These are phyloP conservation scores for Prunus salicina DNA, from an alignment of 306 rosid species.

Conservation along the genomic window DNA sequence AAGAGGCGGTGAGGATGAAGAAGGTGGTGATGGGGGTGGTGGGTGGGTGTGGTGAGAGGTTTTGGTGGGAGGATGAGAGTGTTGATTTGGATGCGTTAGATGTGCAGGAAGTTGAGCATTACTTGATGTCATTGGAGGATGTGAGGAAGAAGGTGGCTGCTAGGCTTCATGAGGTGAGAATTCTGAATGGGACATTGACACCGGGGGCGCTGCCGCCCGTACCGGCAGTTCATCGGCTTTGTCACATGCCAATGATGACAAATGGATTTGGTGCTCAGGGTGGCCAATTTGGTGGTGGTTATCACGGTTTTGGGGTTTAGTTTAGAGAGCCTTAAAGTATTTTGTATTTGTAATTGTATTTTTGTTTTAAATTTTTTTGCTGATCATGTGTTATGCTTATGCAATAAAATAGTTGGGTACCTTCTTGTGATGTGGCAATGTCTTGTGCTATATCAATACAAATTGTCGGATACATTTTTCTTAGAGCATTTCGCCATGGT, in stretches of 20 bases:
- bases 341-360: neutral
- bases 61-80: constrained; percentile 13
- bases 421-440: neutral
- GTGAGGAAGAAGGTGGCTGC: constrained; percentile 13
- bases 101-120: neutral
- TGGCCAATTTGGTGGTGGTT: neutral
- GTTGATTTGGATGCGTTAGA: neutral
- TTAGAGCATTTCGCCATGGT: neutral
- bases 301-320: neutral
- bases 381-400: neutral
- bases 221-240: neutral
- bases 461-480: neutral
- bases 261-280: neutral
- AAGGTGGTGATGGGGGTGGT: neutral
- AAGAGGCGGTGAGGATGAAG: neutral
- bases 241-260: neutral
- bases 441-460: neutral
- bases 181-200: neutral
- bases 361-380: neutral
- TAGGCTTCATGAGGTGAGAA: constrained; percentile 8
- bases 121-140: neutral
- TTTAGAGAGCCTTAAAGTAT: neutral
- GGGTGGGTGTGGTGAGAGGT: neutral
- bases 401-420: neutral
- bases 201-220: neutral